Base-by-base conservation (phyloP, 164 flowering plant genomes). In the Santalum album region DNA sequence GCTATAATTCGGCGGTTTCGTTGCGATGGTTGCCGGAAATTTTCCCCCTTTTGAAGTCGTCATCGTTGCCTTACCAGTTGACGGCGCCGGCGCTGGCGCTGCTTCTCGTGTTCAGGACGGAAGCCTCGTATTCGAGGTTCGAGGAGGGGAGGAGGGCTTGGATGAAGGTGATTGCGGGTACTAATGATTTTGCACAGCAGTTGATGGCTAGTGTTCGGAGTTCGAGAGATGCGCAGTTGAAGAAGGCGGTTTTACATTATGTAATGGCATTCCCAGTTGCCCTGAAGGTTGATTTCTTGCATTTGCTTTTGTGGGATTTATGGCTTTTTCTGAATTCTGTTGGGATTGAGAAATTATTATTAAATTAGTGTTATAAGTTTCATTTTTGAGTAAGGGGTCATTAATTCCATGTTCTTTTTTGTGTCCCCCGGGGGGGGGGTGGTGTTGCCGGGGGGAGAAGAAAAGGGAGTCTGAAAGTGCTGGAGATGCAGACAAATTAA, bases 81-180 rank as follows among this genome's bases (percentile, higher is more conserved):
- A 88, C 96, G 0, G 98, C 98, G 0, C 91, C 98, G 0, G 98
- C 98, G 1, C 59, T 92, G 69, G 98, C 96, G 17, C 80, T 92
- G 44, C 66, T 92, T 58, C 65, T 92, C 58, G 96, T 88, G 20
- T 92, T 88, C 57, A 59, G 95, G 62, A 92, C 96, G 0, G 96
- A 88, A 71, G 96, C 98, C 0, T 83, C 94, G 6, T 92, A 86
- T 66, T 84, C 96, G 52, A 76, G 98, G 82, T 86, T 53, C 35
- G 89, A 80, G 53, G 90, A 86, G 56, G 98, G 95, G 65, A 81
- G 79, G 74, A 84, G 80, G 75, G 87, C 94, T 9, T 91, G 98
- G 98, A 81, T 77, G 17, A 72, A 67, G 72, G 77, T 91, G 21
- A 63, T 83, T 65, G 51, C 84, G 0, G 94, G 89, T 36, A 60